A percentile compares a stretch with the other conserved stretches of the same genome.
Evolutionary conservation across 495 filamentous ascomycete genomes (phyloP).

Genomic region (Annulohypoxylon maeteangense): DNA sequence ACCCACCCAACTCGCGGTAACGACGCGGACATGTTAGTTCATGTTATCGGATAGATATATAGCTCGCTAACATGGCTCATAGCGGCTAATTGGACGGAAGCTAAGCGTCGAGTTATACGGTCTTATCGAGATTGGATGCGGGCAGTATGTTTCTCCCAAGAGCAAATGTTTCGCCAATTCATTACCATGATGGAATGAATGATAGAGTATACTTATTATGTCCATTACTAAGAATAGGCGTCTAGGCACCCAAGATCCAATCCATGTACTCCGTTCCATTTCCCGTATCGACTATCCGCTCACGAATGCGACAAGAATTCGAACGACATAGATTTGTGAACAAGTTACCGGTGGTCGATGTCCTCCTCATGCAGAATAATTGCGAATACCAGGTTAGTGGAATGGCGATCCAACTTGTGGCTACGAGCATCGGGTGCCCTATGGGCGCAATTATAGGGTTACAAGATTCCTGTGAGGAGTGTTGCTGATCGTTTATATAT

Average conservation of each 20-base stretch:
- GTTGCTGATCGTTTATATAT: slow-evolving; percentile 19
- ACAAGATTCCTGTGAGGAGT: not conserved
- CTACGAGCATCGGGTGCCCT: slow-evolving; percentile 17
- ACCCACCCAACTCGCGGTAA: slow-evolving; percentile 90
- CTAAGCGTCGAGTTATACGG: slow-evolving; percentile 80
- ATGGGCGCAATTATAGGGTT: not conserved
- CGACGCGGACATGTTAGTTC: slow-evolving; percentile 89
- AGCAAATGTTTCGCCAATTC: not conserved
- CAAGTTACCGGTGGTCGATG: slow-evolving; percentile 86
- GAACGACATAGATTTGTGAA: slow-evolving; percentile 94
- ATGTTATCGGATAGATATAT: not conserved
- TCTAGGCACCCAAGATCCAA: slow-evolving; percentile 93
- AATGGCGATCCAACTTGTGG: slow-evolving; percentile 42
- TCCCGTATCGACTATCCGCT: slow-evolving; percentile 87
- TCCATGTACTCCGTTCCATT: slow-evolving; percentile 93
- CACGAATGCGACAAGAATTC: slow-evolving; percentile 96
- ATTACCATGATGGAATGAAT: not conserved
- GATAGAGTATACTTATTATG: not conserved
- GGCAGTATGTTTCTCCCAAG: slow-evolving; percentile 71
- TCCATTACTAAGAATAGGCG: not conserved
- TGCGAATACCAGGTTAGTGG: slow-evolving; percentile 82
- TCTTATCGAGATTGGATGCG: slow-evolving; percentile 95
- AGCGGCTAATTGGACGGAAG: slow-evolving; percentile 91
- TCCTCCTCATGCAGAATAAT: slow-evolving; percentile 86
- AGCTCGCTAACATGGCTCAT: slow-evolving; percentile 35